These are phyloP conservation scores for Phoenix dactylifera DNA, from an alignment of 176 grass and related monocot genomes.

Conservation along the genomic window DNA sequence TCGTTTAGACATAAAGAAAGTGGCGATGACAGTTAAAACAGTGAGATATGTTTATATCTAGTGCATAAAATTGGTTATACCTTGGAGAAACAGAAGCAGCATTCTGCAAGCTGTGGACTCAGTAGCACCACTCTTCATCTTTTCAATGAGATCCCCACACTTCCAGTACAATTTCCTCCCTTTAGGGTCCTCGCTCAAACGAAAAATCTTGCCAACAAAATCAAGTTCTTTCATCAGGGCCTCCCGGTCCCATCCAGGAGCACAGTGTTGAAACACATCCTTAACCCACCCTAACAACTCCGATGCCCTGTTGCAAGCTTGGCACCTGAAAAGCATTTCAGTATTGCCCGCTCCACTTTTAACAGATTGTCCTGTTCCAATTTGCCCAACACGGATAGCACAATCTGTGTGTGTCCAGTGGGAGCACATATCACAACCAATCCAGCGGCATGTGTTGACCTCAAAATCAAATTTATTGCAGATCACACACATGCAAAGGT, in stretches of 20 bases:
- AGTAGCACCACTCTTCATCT: slow-evolving; percentile 33
- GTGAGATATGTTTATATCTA: neutral
- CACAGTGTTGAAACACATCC: slow-evolving; percentile 78
- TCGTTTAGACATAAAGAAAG: too few species aligned
- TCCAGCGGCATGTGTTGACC: slow-evolving; percentile 83
- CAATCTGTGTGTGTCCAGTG: slow-evolving; percentile 94
- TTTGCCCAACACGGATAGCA: slow-evolving; percentile 48
- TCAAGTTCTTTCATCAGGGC: slow-evolving; percentile 56
- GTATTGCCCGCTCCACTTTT: slow-evolving; percentile 31
- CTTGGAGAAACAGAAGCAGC: slow-evolving; percentile 60
- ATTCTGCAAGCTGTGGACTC: slow-evolving; percentile 52
- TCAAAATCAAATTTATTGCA: slow-evolving; percentile 84
- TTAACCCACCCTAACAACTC: slow-evolving; percentile 77
- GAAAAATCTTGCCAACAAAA: slow-evolving; percentile 79
- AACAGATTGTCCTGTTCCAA: slow-evolving; percentile 32
- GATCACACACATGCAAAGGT: slow-evolving; percentile 84
- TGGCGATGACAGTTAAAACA: too few species aligned
- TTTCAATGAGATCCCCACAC: slow-evolving; percentile 54
- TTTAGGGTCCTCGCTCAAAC: slow-evolving; percentile 57
- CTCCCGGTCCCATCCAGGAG: slow-evolving; percentile 52
- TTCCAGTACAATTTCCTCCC: slow-evolving; percentile 53
- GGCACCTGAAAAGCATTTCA: slow-evolving; percentile 68
- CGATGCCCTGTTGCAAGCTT: slow-evolving; percentile 69
- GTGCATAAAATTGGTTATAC: slow-evolving; percentile 24
- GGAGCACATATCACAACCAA: slow-evolving; percentile 74